Conservation (phyloP, 257 asterid species). For the Schizonepeta tenuifolia region DNA sequence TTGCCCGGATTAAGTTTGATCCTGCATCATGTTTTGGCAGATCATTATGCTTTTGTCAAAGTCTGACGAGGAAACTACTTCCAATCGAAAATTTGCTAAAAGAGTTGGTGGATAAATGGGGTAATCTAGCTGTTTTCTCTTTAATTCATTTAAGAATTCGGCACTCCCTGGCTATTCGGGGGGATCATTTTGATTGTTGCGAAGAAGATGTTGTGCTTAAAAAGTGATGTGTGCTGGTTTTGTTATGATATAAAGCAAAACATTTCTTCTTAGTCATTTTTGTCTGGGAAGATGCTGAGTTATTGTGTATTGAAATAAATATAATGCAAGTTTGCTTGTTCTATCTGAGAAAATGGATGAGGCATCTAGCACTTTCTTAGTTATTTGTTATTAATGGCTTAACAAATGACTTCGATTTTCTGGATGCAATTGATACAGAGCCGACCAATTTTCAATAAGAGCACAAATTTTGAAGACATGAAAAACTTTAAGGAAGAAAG, state of each 20-base stretch:
- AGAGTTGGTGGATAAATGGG: slow-evolving; percentile 99
- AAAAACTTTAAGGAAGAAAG: slow-evolving; percentile 78
- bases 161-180: neutral
- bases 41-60: slow-evolving; percentile 94
- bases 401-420: slow-evolving; percentile 22
- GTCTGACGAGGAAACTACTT: slow-evolving; percentile 92
- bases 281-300: slow-evolving; percentile 3
- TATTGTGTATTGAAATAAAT: neutral
- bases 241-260: slow-evolving; percentile 1
- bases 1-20: slow-evolving; percentile 1
- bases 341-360: neutral
- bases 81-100: slow-evolving; percentile 90
- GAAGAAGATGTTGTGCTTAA: neutral
- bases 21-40: slow-evolving; percentile 48
- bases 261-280: neutral
- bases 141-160: slow-evolving; percentile 5
- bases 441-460: slow-evolving; percentile 92
- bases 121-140: no score
- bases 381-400: slow-evolving; percentile 22
- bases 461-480: slow-evolving; percentile 98
- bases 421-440: slow-evolving; percentile 59
- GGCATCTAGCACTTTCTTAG: neutral
- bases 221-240: neutral
- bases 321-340: neutral
- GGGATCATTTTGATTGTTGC: neutral